A percentile compares a stretch with the other conserved stretches of the same genome.
phyloP scores from a whole-genome alignment of 2,329 filamentous ascomycete genomes.

The Penicillium nordicum region DNA sequence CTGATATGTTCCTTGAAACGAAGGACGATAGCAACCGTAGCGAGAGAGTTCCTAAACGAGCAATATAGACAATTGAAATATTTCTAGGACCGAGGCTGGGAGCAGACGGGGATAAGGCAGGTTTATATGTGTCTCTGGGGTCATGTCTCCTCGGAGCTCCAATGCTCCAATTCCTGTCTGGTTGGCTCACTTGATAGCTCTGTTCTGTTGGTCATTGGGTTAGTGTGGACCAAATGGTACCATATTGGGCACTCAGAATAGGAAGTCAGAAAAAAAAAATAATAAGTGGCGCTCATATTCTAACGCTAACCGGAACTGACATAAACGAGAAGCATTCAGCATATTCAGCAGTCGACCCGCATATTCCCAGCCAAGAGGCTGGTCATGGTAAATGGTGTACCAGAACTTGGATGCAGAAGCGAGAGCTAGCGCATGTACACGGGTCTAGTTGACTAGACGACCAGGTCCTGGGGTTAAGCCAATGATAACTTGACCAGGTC shows the following conservation, averaged over 20 bases:
- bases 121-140: constrained; percentile 13
- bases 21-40: constrained; percentile 44
- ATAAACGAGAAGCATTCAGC: neutral
- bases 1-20: constrained; percentile 12
- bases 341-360: constrained; percentile 7
- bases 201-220: constrained; percentile 2
- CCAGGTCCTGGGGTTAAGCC: constrained; percentile 5
- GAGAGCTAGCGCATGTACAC: constrained; percentile 10
- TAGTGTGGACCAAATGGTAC: constrained; percentile 1
- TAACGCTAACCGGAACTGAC: constrained; percentile 8
- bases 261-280: neutral
- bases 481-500: constrained; percentile 8
- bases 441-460: constrained; percentile 17
- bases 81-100: constrained; percentile 2
- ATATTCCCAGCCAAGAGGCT: constrained; percentile 6
- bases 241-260: constrained; percentile 7
- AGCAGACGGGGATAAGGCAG: neutral
- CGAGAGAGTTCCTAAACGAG: constrained; percentile 43
- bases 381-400: constrained; percentile 6
- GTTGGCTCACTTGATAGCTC: neutral
- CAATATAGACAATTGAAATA: constrained; percentile 1
- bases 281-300: constrained; percentile 10
- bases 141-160: neutral
- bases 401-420: constrained; percentile 10
- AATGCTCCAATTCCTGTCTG: neutral